Percentiles rank a stretch among this genome's conserved stretches.
Conservation (phyloP, 2,329 filamentous ascomycete genomes). For the Penicillium digitatum region DNA sequence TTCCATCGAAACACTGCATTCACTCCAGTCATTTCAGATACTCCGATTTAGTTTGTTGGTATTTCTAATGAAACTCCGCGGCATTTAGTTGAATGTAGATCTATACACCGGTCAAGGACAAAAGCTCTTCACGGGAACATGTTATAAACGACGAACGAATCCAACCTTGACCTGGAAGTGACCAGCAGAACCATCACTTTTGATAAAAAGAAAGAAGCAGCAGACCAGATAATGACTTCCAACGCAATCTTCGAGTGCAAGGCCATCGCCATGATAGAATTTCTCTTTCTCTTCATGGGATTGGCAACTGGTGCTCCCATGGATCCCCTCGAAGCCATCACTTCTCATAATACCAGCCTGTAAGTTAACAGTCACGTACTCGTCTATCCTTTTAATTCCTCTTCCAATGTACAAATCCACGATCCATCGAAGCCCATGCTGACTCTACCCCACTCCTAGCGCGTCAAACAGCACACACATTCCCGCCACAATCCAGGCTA, state of each 20-base stretch:
- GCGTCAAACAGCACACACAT: neutral
- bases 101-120: no score
- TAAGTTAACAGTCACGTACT: neutral
- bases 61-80: neutral
- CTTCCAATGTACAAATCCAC: neutral
- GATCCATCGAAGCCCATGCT: neutral
- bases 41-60: neutral
- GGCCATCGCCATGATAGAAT: neutral
- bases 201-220: neutral
- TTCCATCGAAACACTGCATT: neutral
- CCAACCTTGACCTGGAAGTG: neutral
- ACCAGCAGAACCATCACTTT: neutral
- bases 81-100: neutral
- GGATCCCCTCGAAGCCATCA: neutral
- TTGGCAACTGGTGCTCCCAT: neutral
- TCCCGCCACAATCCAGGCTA: constrained; percentile 47
- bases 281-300: neutral
- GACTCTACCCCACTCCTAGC: neutral
- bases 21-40: neutral
- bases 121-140: neutral
- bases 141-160: neutral
- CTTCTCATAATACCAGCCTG: neutral
- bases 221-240: neutral
- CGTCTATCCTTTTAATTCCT: neutral
- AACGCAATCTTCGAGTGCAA: neutral